Evolutionary conservation across 129 eudicot genomes (phyloP).

Genomic region (Pulicaria dysenterica): DNA sequence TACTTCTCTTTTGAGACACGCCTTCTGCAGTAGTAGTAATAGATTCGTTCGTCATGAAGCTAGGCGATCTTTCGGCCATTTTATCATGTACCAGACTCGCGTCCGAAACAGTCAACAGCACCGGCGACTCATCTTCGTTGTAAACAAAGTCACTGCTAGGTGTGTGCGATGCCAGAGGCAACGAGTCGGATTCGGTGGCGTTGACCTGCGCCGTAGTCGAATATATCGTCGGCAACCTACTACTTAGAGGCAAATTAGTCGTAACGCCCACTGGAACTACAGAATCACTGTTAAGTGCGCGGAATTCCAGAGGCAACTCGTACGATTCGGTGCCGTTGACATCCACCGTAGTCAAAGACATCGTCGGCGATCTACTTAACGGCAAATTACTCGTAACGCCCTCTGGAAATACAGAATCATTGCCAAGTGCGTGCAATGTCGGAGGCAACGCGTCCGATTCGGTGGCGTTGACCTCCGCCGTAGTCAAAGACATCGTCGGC

Average conservation of each 20-base stretch:
- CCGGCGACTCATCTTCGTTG: slow-evolving; percentile 15
- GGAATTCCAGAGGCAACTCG: slow-evolving; percentile 15
- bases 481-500: neutral
- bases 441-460: slow-evolving; percentile 18
- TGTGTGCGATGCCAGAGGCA: slow-evolving; percentile 33
- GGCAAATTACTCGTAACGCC: too few species aligned
- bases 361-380: too few species aligned
- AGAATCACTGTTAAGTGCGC: slow-evolving; percentile 3
- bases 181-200: slow-evolving; percentile 24
- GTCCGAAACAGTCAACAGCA: slow-evolving; percentile 30
- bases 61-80: slow-evolving; percentile 17
- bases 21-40: neutral
- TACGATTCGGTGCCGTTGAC: slow-evolving; percentile 15
- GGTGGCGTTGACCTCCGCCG: slow-evolving; percentile 16
- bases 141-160: slow-evolving; percentile 2
- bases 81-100: neutral
- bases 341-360: neutral
- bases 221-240: too few species aligned
- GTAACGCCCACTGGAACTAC: too few species aligned
- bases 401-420: neutral
- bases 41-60: neutral
- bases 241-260: too few species aligned
- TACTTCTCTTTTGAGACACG: slow-evolving; percentile 1
- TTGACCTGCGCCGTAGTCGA: neutral
- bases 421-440: slow-evolving; percentile 25